Conservation (phyloP, 2,329 filamentous ascomycete species). For the Alternaria solani region DNA sequence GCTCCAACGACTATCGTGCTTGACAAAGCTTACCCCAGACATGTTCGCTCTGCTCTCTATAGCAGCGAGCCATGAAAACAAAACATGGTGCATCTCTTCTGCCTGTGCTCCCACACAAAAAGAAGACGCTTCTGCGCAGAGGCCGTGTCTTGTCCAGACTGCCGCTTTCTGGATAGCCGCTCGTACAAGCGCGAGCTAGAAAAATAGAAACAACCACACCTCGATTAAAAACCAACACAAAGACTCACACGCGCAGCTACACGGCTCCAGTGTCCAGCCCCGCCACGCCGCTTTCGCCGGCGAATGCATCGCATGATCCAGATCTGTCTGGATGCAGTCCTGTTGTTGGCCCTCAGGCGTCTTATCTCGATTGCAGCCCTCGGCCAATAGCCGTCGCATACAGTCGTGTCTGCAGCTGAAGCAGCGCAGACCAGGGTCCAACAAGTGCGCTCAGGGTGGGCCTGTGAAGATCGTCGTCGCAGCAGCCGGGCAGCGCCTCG, state of each 20-base stretch:
- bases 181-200: constrained; percentile 2
- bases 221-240: constrained; percentile 17
- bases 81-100: not conserved
- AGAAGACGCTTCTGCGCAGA: not conserved
- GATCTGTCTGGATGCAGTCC: constrained; percentile 19
- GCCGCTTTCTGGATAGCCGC: constrained; percentile 1
- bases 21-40: not conserved
- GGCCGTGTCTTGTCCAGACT: not conserved
- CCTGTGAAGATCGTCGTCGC: constrained; percentile 26
- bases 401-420: constrained; percentile 14
- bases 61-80: not conserved
- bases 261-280: not conserved
- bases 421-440: constrained; percentile 8
- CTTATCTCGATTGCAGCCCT: constrained; percentile 22
- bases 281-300: constrained; percentile 5
- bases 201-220: constrained; percentile 11
- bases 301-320: constrained; percentile 6
- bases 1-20: not conserved
- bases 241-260: constrained; percentile 1
- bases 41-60: not conserved
- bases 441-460: constrained; percentile 16
- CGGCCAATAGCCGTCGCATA: constrained; percentile 19
- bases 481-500: constrained; percentile 11
- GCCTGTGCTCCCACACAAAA: not conserved
- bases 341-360: constrained; percentile 18